Evolutionary conservation across 768 basidiomycete species (phyloP), one percentile per base, ranked within the genome.

Genomic region (Nidularia sp.): DNA sequence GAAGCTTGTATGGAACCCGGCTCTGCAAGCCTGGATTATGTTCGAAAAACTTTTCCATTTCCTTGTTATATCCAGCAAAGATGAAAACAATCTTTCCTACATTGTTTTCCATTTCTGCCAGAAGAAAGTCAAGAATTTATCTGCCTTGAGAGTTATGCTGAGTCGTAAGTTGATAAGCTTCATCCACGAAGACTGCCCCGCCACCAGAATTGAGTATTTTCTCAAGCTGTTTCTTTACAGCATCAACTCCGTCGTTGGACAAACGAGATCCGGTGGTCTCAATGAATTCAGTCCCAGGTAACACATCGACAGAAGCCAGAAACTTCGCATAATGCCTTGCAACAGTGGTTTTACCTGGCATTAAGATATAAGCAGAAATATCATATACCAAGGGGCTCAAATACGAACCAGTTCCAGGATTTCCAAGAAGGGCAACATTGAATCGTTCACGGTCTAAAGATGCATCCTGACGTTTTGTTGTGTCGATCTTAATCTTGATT

Each of bases 1-100:
- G 67, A 33, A 88, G 69, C 34, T 62, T 65, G 54, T 83, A 77
- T 0, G 86, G 87, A 6, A 88, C 81, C n/a, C 86, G 82, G 65
- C 85, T 86, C 6, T 67, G 65, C 9, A 88, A 62, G 1, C 86
- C 86, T 2, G 86, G 85, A 57, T 88, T 88, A 54, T 86, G 85
- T 54, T 87, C 85, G 53, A 88, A 88, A 67, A 88, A 88, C 43
- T 75, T 80, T 56, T 88, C 86, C 87, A 88, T 88, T 63, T 88
- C 72, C 50, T 78, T 83, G 62, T 69, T 77, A 61, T 88, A 88
- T 3, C 86, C 86, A 0, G 87, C 86, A 2, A 88, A 70, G 50
- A 88, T 79, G 66, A 88, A 88, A 8, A 86, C 81, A 5, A 87
- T 56, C 5, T 69, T 79, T 4, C 84, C 87, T 3, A 82, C 71